Percentiles rank a stretch among this genome's conserved stretches.
These are phyloP conservation scores for Kwoniella sp. DNA, from an alignment of 768 basidiomycete species.

Conservation along the genomic window DNA sequence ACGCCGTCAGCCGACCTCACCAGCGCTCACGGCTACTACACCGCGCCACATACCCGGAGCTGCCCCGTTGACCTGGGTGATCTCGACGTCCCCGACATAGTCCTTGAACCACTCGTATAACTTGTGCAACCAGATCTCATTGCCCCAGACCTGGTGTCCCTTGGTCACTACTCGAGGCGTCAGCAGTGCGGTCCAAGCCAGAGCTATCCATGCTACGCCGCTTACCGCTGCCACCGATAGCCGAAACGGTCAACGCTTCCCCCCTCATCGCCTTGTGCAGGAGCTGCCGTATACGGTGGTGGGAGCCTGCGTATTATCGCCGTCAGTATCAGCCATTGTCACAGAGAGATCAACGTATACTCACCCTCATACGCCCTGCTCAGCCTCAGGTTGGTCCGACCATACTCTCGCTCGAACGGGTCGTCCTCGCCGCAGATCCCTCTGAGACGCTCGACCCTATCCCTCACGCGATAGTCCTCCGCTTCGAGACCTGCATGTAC, in stretches of 20 bases:
- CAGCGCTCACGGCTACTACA: not conserved
- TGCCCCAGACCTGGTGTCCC: conserved; percentile 38
- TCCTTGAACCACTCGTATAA: conserved; percentile 44
- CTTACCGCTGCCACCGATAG: conserved; percentile 46
- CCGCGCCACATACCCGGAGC: conserved; percentile 37
- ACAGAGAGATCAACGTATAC: conserved; percentile 6
- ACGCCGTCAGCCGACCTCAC: not conserved
- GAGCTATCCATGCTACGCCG: not conserved
- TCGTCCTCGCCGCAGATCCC: conserved; percentile 18
- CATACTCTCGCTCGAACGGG: conserved; percentile 34
- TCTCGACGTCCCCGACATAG: conserved; percentile 22
- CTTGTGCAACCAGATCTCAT: conserved; percentile 42
- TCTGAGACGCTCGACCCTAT: conserved; percentile 19
- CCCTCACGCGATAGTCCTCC: conserved; percentile 9
- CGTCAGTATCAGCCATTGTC: conserved; percentile 1
- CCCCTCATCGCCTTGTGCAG: conserved; percentile 37
- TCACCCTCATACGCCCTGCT: conserved; percentile 42
- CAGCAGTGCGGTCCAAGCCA: not conserved
- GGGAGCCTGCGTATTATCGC: conserved; percentile 21
- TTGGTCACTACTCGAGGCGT: conserved; percentile 30
- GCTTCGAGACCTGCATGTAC: not conserved
- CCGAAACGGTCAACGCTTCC: conserved; percentile 33
- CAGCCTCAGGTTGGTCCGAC: conserved; percentile 34
- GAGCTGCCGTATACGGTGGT: conserved; percentile 26
- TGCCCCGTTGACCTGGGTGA: conserved; percentile 43